Percentiles rank a stretch among this genome's conserved stretches.
Evolutionary conservation across 345 rosid species (phyloP).

Genomic region (Hibiscus mutabilis): DNA sequence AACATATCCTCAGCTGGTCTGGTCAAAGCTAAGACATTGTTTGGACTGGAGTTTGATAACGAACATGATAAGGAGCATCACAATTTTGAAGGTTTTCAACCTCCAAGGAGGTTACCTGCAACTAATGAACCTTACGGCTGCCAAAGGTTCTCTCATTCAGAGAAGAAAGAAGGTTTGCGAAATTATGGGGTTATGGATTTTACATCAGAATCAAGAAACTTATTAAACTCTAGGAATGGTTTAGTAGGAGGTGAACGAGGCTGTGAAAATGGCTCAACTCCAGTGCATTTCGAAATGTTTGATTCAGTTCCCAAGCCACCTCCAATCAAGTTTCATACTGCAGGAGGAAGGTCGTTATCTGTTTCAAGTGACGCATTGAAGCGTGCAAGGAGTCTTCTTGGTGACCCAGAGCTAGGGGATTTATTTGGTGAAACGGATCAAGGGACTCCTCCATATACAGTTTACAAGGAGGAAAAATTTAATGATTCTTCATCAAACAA

Average conservation of each 20-base stretch:
- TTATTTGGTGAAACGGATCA: conserved; percentile 38
- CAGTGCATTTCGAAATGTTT: conserved; percentile 21
- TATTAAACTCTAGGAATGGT: conserved; percentile 23
- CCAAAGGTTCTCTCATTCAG: conserved; percentile 17
- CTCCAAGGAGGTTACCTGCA: conserved; percentile 19
- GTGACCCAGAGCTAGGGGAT: conserved; percentile 69
- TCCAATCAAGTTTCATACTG: conserved; percentile 75
- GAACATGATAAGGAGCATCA: conserved; percentile 32
- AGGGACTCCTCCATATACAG: conserved; percentile 28
- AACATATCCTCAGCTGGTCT: conserved; percentile 59
- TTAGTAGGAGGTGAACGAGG: conserved; percentile 21
- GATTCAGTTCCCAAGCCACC: conserved; percentile 38
- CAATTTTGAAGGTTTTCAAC: conserved; percentile 28
- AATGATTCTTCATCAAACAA: conserved; percentile 31
- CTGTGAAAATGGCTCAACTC: conserved; percentile 20
- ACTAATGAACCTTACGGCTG: conserved; percentile 16
- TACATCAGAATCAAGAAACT: conserved; percentile 25
- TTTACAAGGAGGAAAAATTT: conserved; percentile 22
- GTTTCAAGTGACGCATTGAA: conserved; percentile 80
- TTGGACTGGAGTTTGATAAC: conserved; percentile 52
- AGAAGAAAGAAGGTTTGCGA: conserved; percentile 14
- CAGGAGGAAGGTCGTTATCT: conserved; percentile 78
- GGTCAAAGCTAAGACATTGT: conserved; percentile 57
- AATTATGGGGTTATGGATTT: conserved; percentile 17
- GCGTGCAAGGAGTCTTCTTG: conserved; percentile 90